phyloP scores from a whole-genome alignment of 2,329 filamentous ascomycete genomes.

The Monosporascus cannonballus region DNA sequence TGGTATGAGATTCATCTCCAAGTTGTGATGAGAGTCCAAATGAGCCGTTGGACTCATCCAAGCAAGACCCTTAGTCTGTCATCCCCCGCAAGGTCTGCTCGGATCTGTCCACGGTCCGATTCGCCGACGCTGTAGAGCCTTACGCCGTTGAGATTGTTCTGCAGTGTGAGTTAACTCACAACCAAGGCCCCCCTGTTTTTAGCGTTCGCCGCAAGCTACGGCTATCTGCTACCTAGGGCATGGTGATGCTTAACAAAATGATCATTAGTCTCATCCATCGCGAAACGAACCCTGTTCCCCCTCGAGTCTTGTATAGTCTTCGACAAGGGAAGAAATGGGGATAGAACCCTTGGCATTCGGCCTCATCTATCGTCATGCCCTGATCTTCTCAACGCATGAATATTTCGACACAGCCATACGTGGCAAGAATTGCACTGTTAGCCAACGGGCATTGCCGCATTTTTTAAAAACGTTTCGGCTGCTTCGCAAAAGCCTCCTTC shows the following conservation, averaged over 20 bases:
- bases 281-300: slow-evolving; percentile 26
- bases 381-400: slow-evolving; percentile 26
- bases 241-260: neutral
- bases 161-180: slow-evolving; percentile 18
- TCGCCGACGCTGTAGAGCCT: slow-evolving; percentile 23
- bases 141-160: slow-evolving; percentile 17
- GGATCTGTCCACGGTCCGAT: slow-evolving; percentile 17
- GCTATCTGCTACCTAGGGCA: neutral
- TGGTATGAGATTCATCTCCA: slow-evolving; percentile 3
- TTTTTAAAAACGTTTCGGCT: slow-evolving; percentile 21
- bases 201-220: neutral
- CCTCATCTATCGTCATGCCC: slow-evolving; percentile 29
- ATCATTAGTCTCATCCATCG: slow-evolving; percentile 23
- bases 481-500: slow-evolving; percentile 25
- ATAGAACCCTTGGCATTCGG: slow-evolving; percentile 26
- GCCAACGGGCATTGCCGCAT: slow-evolving; percentile 15
- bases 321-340: slow-evolving; percentile 18
- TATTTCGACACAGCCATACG: slow-evolving; percentile 23
- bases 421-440: neutral
- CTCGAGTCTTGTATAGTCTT: slow-evolving; percentile 26
- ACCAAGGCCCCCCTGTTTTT: neutral
- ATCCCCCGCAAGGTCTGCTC: slow-evolving; percentile 12
- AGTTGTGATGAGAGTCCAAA: neutral
- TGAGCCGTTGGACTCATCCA: neutral
- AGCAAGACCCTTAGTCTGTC: neutral